A percentile compares a stretch with the other conserved stretches of the same genome.
Conservation (phyloP, 164 flowering plant species). For the Amborella trichopoda region DNA sequence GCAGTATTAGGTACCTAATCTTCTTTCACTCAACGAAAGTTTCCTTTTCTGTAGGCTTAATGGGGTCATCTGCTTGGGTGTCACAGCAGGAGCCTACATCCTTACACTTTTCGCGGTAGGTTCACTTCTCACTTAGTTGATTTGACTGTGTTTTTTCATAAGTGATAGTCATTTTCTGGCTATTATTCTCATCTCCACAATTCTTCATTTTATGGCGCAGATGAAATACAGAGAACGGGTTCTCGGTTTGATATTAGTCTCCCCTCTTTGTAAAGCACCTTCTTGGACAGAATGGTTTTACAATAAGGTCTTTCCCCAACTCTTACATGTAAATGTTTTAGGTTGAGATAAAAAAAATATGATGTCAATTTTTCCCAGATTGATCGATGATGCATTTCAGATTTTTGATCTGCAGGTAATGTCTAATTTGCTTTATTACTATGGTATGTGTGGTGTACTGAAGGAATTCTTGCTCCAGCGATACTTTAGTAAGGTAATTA, state of each 20-base stretch:
- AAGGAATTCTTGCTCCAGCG: constrained; percentile 55
- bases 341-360: no score
- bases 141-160: neutral
- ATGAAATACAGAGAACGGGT: constrained; percentile 57
- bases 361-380: no score
- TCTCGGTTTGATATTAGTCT: constrained; percentile 56
- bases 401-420: constrained; percentile 34
- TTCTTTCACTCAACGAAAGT: constrained; percentile 7
- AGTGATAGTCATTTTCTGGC: no score
- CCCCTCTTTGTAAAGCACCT: constrained; percentile 61
- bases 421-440: constrained; percentile 44
- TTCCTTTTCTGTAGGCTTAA: constrained; percentile 29
- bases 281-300: constrained; percentile 75
- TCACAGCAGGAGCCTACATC: constrained; percentile 60
- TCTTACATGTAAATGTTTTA: no score
- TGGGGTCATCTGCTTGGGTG: constrained; percentile 66
- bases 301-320: constrained; percentile 53
- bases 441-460: constrained; percentile 45
- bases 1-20: no score
- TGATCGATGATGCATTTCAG: no score
- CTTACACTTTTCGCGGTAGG: constrained; percentile 55
- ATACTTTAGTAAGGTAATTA: constrained; percentile 58
- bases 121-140: neutral
- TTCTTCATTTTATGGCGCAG: constrained; percentile 15
- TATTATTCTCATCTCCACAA: neutral